phyloP scores from a whole-genome alignment of 2,329 filamentous ascomycete genomes.

The Clonostachys sp. region DNA sequence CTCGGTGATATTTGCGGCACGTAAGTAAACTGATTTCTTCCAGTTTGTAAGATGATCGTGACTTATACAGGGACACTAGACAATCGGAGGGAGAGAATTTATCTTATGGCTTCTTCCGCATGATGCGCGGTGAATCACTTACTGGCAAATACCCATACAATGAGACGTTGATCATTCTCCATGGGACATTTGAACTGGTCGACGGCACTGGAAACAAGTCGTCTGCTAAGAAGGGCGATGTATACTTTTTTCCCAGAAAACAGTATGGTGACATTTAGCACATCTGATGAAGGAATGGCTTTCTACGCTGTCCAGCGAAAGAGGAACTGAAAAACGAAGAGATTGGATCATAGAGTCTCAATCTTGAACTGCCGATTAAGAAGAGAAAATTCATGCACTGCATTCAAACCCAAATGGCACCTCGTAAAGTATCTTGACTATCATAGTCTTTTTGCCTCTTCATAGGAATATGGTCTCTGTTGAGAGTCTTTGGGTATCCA shows the following conservation, averaged over 20 bases:
- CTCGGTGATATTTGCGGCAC: neutral
- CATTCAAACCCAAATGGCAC: too few species aligned
- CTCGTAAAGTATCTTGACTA: too few species aligned
- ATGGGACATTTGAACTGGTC: neutral
- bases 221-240: neutral
- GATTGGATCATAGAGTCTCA: conserved; percentile 16
- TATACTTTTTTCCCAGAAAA: neutral
- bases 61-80: neutral
- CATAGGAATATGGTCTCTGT: too few species aligned
- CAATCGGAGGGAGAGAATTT: neutral
- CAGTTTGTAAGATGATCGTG: neutral
- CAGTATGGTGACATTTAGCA: neutral
- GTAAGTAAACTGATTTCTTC: neutral
- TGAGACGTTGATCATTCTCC: neutral
- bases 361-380: too few species aligned
- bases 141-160: neutral
- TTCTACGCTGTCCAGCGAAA: neutral
- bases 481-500: too few species aligned
- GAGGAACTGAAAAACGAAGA: conserved; percentile 60
- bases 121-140: neutral
- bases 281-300: neutral
- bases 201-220: neutral
- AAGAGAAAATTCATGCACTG: too few species aligned
- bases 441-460: too few species aligned
- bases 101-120: neutral